Evolutionary conservation across 2,329 filamentous ascomycete species (phyloP).

Genomic region (Arthrobotrys iridis): DNA sequence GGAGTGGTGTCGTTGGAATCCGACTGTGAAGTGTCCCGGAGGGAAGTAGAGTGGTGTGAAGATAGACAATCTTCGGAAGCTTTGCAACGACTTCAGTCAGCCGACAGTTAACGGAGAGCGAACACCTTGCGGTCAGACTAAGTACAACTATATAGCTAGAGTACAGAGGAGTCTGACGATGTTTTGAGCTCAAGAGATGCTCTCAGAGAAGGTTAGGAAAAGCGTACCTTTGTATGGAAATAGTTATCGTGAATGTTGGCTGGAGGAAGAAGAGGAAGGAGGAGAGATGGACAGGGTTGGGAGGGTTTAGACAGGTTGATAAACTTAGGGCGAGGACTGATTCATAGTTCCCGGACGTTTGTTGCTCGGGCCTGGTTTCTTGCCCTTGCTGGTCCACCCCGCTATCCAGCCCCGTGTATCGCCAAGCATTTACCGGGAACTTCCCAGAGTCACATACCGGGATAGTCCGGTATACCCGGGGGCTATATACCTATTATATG

Average conservation of each 20-base stretch:
- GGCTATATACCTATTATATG: conserved; percentile 1
- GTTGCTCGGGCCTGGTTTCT: background rate
- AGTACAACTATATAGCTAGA: background rate
- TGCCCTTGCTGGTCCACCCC: conserved; percentile 5
- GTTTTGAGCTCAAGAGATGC: background rate
- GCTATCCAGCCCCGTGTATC: conserved; percentile 8
- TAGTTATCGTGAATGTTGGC: conserved; percentile 54
- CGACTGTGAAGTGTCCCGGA: conserved; percentile 22
- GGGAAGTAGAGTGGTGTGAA: conserved; percentile 14
- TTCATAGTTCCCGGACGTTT: background rate
- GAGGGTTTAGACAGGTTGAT: background rate
- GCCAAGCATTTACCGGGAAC: background rate
- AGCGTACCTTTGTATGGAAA: conserved; percentile 25
- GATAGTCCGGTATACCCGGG: background rate
- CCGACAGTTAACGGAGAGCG: conserved; percentile 17
- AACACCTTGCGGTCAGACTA: background rate
- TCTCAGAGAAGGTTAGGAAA: background rate
- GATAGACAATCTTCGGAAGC: conserved; percentile 46
- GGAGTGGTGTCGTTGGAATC: conserved; percentile 28
- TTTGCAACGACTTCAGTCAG: conserved; percentile 43
- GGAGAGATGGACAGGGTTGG: conserved; percentile 4
- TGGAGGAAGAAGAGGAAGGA: conserved; percentile 19
- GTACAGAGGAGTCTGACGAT: background rate
- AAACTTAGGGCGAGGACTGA: conserved; percentile 11
- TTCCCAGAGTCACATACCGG: background rate